Conservation (phyloP, 108 stramenopile species). For the Cyclotella cryptica region DNA sequence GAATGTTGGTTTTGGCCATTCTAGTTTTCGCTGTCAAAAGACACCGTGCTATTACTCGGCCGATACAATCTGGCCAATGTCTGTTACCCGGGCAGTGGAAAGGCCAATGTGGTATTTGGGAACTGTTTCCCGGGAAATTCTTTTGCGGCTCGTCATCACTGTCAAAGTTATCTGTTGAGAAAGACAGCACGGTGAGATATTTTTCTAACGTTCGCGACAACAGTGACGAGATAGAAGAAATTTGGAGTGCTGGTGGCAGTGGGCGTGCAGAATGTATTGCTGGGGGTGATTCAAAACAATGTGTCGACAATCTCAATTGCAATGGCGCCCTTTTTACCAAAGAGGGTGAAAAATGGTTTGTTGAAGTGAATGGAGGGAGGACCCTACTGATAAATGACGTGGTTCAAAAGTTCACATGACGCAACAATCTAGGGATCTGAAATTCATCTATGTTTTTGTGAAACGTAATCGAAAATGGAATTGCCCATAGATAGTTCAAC, state of each 20-base stretch:
- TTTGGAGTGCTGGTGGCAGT: background rate
- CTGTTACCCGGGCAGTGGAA: conserved; percentile 1
- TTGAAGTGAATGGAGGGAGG: background rate
- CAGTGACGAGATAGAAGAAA: background rate
- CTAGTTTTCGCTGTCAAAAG: background rate
- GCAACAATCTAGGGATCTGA: background rate
- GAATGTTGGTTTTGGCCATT: background rate
- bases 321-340: background rate
- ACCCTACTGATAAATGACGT: background rate
- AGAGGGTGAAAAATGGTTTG: background rate
- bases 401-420: background rate
- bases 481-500: too few relatives aligned
- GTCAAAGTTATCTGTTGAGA: background rate
- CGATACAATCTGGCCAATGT: background rate
- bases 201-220: background rate
- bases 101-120: conserved; percentile 4
- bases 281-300: background rate
- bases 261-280: conserved; percentile 1
- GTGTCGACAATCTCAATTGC: background rate
- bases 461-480: too few relatives aligned
- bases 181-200: background rate
- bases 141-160: background rate
- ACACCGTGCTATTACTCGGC: background rate
- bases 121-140: background rate
- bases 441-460: background rate